Evolutionary conservation across 2,329 filamentous ascomycete genomes (phyloP).

Genomic region (Claviceps digitariae): DNA sequence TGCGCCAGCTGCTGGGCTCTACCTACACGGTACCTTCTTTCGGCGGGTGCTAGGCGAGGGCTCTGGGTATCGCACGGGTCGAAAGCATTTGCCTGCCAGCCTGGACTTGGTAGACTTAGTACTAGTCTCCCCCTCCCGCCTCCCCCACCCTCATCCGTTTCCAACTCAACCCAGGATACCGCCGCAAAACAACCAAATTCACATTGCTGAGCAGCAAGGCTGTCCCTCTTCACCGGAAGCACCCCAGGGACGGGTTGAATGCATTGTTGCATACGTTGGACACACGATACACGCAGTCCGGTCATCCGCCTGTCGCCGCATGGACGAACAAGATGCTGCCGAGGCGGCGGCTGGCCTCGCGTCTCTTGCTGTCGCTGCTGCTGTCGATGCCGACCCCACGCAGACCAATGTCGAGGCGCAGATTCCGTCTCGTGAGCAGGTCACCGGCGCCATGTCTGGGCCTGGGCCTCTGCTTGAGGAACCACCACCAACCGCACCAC

Average conservation of each 20-base stretch:
- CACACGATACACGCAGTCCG: not conserved
- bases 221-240: not conserved
- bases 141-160: not conserved
- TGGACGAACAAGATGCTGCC: conserved; percentile 8
- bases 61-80: not conserved
- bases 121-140: not conserved
- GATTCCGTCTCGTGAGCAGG: conserved; percentile 9
- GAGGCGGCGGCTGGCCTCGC: conserved; percentile 6
- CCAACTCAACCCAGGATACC: not conserved
- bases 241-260: no score
- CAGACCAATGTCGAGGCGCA: conserved; percentile 8
- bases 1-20: not conserved
- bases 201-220: not conserved
- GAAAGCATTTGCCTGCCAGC: not conserved
- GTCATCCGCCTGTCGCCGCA: conserved; percentile 1
- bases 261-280: not conserved
- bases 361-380: not conserved
- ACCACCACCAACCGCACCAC: conserved; percentile 2
- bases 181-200: not conserved
- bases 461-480: conserved; percentile 3
- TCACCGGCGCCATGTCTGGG: conserved; percentile 6
- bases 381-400: conserved; percentile 6
- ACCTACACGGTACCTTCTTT: not conserved
- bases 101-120: no score
- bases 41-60: not conserved